Percentiles rank a stretch among this genome's conserved stretches.
phyloP scores from a whole-genome alignment of 2,329 filamentous ascomycete species.

The Nannizziopsis arthrosporioides region DNA sequence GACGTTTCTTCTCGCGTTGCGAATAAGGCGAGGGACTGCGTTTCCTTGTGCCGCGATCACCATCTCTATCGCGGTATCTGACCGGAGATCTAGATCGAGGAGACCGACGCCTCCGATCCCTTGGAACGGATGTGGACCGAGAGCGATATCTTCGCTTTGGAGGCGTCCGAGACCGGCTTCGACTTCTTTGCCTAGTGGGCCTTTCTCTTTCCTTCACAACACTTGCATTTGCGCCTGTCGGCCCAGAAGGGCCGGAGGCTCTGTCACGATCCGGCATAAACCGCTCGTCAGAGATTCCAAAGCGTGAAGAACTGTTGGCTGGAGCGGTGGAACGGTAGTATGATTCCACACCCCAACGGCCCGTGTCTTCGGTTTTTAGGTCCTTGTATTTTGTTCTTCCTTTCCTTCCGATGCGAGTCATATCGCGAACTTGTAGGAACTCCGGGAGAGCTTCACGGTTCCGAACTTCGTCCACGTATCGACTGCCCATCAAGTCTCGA shows the following conservation, averaged over 20 bases:
- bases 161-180: constrained; percentile 29
- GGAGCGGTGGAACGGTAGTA: constrained; percentile 25
- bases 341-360: constrained; percentile 55
- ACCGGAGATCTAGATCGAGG: constrained; percentile 33
- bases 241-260: constrained; percentile 15
- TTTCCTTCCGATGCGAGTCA: constrained; percentile 87
- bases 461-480: constrained; percentile 69
- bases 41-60: constrained; percentile 26
- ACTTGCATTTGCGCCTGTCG: constrained; percentile 36
- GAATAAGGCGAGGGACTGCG: constrained; percentile 34
- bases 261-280: constrained; percentile 37
- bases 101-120: constrained; percentile 39
- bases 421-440: constrained; percentile 84
- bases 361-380: constrained; percentile 80
- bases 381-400: constrained; percentile 84
- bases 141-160: constrained; percentile 28
- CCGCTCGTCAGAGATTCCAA: constrained; percentile 35
- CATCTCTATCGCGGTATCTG: constrained; percentile 35
- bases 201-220: constrained; percentile 28
- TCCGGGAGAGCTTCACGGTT: constrained; percentile 77
- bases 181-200: constrained; percentile 18
- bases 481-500: constrained; percentile 74
- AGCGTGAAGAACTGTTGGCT: constrained; percentile 23
- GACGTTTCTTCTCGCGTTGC: constrained; percentile 33
- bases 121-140: constrained; percentile 42